phyloP scores from a whole-genome alignment of 2,329 filamentous ascomycete species.

The Beauveria bassiana region DNA sequence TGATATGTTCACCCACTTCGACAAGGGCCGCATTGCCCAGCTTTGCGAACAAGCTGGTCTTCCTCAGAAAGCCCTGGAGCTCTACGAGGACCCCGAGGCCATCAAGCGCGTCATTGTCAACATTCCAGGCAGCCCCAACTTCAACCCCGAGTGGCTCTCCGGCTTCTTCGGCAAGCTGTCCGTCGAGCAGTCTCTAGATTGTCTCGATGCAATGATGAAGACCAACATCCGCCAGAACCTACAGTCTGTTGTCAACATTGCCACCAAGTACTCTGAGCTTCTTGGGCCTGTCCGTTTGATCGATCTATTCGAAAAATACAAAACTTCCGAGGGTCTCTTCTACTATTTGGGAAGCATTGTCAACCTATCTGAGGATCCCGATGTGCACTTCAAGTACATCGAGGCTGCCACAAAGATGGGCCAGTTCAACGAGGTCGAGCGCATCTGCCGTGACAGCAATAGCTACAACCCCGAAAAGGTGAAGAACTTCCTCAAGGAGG shows the following conservation, averaged over 20 bases:
- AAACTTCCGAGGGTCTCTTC: conserved; percentile 92
- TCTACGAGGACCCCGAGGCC: conserved; percentile 82
- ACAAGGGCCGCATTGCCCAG: conserved; percentile 79
- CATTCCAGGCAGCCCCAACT: conserved; percentile 69
- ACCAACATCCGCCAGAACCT: conserved; percentile 95
- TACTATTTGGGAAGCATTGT: conserved; percentile 98
- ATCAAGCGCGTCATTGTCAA: conserved; percentile 88
- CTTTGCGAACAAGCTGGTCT: conserved; percentile 92
- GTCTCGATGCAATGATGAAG: conserved; percentile 93
- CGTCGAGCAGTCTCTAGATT: conserved; percentile 90
- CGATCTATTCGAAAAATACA: conserved; percentile 94
- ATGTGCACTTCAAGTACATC: conserved; percentile 99
- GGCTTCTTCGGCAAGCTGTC: conserved; percentile 91
- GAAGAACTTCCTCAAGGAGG: conserved; percentile 99
- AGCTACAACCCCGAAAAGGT: conserved; percentile 89
- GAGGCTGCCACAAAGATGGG: conserved; percentile 91
- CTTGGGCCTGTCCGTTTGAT: conserved; percentile 83
- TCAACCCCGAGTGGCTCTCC: conserved; percentile 85
- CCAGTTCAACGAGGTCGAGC: conserved; percentile 92
- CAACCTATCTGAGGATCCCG: conserved; percentile 88
- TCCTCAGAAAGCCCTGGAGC: conserved; percentile 79
- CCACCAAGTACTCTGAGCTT: conserved; percentile 96
- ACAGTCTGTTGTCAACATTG: conserved; percentile 87
- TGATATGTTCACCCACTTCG: conserved; percentile 97
- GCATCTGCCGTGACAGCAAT: conserved; percentile 91